Evolutionary conservation across 1,284 basidiomycete species (phyloP).

Genomic region (Fomitiporia mediterranea): DNA sequence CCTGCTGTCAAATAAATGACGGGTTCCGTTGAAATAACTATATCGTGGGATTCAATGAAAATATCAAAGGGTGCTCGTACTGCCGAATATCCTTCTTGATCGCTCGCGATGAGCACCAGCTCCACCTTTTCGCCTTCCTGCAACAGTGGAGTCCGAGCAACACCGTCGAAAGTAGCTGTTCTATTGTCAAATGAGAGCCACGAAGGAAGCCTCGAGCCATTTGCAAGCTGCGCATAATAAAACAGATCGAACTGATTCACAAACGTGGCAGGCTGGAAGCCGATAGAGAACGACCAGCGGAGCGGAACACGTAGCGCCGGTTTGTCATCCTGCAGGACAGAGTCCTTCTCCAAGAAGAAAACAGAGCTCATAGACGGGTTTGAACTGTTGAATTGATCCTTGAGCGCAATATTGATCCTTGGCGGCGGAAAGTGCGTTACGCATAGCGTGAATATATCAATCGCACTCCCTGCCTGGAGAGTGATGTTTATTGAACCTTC

Average conservation of each 20-base stretch:
- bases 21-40: slow-evolving; percentile 33
- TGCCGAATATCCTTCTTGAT: slow-evolving; percentile 60
- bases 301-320: slow-evolving; percentile 75
- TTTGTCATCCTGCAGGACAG: slow-evolving; percentile 44
- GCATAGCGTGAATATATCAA: slow-evolving; percentile 50
- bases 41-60: slow-evolving; percentile 59
- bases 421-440: slow-evolving; percentile 58
- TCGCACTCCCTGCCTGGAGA: slow-evolving; percentile 50
- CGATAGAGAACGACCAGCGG: slow-evolving; percentile 89
- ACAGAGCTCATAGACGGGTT: slow-evolving; percentile 67
- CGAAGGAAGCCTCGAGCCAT: slow-evolving; percentile 65
- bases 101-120: slow-evolving; percentile 60
- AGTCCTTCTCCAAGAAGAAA: slow-evolving; percentile 50
- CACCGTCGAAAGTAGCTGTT: slow-evolving; percentile 75
- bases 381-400: slow-evolving; percentile 52
- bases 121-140: slow-evolving; percentile 31
- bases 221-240: slow-evolving; percentile 61
- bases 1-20: slow-evolving; percentile 55
- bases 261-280: slow-evolving; percentile 72
- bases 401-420: slow-evolving; percentile 49
- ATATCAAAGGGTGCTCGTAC: slow-evolving; percentile 49
- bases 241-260: slow-evolving; percentile 39
- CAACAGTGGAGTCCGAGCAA: slow-evolving; percentile 43
- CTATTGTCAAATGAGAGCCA: slow-evolving; percentile 74
- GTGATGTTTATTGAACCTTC: slow-evolving; percentile 52